Base-by-base conservation (phyloP, 257 asterid genomes). In the Asclepias syriaca region DNA sequence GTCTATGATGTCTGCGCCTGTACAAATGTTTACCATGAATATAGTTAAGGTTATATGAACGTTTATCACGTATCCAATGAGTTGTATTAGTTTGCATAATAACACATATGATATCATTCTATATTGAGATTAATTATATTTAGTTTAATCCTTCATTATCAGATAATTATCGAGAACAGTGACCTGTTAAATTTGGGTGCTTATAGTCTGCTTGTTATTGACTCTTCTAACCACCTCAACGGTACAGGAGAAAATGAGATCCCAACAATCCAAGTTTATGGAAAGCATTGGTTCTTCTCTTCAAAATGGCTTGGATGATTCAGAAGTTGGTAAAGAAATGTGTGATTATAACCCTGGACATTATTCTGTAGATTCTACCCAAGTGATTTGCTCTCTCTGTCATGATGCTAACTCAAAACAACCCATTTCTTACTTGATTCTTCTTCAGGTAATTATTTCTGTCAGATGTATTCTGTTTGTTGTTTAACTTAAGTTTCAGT, bases 351-450 rank as follows among this genome's bases (percentile, higher is more conserved):
- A 85, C 77, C 78, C 73, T 53, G 72, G 74, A 54, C 66, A 71
- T 70, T 80, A 82, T 57, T 45, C 85, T 59, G 81, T 80, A 65
- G 95, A 85, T 72, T 80, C 90, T 18, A 79, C 83, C 69, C 87
- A 82, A 85, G 95, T 85, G 73, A 66, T 81, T 76, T 95, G 99
- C 81, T 92, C 98, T 79, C 96, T 92, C 59, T 95, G 99, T 83
- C 98, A 84, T 81, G 95, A 90, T 79, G 85, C 84, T 40, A 83
- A 81, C 69, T 90, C 99, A 50, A 86, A 49, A 75, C 81, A 78
- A 80, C 96, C 97, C n/a, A 80, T 95, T 74, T 92, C 97, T 37
- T 95, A 84, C 84, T 86, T 95, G 79, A 87, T 88, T 84, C 96
- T 90, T 81, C 98, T 95, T 69, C 98, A 95, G 97, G 99, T 90